Conservation (phyloP, 2,329 filamentous ascomycete species). For the Drechslerella dactyloides region DNA sequence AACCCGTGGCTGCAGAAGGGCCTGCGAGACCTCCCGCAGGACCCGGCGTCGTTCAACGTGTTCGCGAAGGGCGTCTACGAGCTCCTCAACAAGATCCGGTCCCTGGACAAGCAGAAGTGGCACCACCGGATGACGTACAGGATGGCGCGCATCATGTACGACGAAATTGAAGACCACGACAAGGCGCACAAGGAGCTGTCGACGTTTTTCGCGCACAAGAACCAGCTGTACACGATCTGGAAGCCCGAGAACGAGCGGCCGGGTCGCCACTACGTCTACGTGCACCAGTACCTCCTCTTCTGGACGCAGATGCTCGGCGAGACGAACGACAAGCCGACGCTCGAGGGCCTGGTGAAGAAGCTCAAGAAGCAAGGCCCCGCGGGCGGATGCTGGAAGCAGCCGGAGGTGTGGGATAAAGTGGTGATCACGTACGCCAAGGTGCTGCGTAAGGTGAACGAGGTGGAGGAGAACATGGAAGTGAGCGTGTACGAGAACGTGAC, state of each 20-base stretch:
- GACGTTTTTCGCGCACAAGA: constrained; percentile 87
- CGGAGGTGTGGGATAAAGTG: constrained; percentile 68
- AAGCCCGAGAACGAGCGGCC: constrained; percentile 83
- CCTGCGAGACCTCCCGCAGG: constrained; percentile 38
- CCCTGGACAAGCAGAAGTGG: constrained; percentile 87
- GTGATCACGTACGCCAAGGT: constrained; percentile 66
- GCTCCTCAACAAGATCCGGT: constrained; percentile 64
- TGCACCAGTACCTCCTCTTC: constrained; percentile 81
- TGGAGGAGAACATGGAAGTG: constrained; percentile 70
- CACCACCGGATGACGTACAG: constrained; percentile 89
- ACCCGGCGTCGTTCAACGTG: constrained; percentile 41
- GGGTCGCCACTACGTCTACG: constrained; percentile 90
- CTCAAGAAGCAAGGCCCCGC: constrained; percentile 76
- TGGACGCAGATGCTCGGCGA: constrained; percentile 77
- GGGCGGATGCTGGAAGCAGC: constrained; percentile 70
- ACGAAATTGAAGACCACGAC: constrained; percentile 61
- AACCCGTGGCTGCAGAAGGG: constrained; percentile 47
- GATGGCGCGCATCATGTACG: constrained; percentile 66
- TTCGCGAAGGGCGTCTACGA: constrained; percentile 54
- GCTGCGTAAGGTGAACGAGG: constrained; percentile 65
- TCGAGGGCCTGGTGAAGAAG: constrained; percentile 79
- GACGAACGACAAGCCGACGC: constrained; percentile 73
- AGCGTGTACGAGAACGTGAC: constrained; percentile 69
- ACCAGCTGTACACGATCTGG: constrained; percentile 94
- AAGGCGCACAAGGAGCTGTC: constrained; percentile 80